phyloP scores from a whole-genome alignment of 805 yeast species.

The Wickerhamiella lipophila region DNA sequence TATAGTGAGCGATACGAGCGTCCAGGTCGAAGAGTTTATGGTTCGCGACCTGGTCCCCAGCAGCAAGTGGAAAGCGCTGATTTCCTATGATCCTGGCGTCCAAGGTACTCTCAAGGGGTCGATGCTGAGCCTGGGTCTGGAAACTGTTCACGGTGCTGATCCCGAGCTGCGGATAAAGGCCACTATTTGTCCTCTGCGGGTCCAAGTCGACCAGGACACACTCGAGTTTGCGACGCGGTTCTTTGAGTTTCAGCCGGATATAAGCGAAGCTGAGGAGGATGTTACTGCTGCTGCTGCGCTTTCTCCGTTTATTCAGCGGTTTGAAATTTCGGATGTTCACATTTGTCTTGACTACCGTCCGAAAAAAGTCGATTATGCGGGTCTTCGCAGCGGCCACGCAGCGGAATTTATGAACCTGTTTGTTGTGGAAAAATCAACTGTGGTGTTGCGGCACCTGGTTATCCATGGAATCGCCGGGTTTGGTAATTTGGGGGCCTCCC shows the following conservation, averaged over 20 bases:
- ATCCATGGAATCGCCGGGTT: constrained; percentile 72
- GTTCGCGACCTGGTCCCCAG: constrained; percentile 68
- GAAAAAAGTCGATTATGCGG: constrained; percentile 71
- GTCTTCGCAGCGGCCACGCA: constrained; percentile 73
- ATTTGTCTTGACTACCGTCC: constrained; percentile 84
- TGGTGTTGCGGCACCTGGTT: constrained; percentile 47
- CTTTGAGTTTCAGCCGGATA: constrained; percentile 53
- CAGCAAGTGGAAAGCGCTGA: constrained; percentile 71
- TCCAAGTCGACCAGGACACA: constrained; percentile 89
- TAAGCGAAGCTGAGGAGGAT: constrained; percentile 12
- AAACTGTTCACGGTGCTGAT: constrained; percentile 27
- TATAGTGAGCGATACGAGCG: constrained; percentile 34
- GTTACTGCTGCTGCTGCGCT: neutral
- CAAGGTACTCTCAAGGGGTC: constrained; percentile 3
- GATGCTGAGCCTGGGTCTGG: neutral
- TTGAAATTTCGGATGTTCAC: constrained; percentile 38
- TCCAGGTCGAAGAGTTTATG: constrained; percentile 43
- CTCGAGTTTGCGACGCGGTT: constrained; percentile 71
- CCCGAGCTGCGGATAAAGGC: constrained; percentile 27
- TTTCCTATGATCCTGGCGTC: neutral
- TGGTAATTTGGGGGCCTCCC: constrained; percentile 39
- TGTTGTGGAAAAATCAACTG: constrained; percentile 71
- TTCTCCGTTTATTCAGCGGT: constrained; percentile 45
- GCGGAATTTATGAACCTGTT: constrained; percentile 82
- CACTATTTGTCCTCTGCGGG: constrained; percentile 55